Evolutionary conservation across 345 rosid genomes (phyloP).

Genomic region (Gossypium sturtianum): DNA sequence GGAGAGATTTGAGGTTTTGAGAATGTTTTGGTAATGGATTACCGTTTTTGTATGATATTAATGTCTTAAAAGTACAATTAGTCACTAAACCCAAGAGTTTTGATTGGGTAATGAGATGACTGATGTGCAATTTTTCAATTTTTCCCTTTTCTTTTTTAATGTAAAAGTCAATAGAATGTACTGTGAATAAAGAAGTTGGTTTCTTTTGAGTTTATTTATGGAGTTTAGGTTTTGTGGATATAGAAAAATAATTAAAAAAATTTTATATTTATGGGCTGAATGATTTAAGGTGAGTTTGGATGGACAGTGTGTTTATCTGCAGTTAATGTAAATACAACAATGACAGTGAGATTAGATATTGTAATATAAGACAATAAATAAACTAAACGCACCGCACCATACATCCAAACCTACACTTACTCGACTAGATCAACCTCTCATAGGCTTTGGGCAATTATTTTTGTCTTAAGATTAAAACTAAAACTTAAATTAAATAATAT

Average conservation of each 20-base stretch:
- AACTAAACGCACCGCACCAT: fast-evolving
- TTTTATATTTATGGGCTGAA: too few relatives aligned
- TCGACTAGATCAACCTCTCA: too few relatives aligned
- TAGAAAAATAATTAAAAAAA: too few relatives aligned
- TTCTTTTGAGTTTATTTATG: too few relatives aligned
- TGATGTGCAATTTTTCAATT: background rate
- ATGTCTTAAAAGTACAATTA: conserved; percentile 7
- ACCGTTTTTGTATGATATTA: background rate
- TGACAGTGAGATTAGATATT: fast-evolving
- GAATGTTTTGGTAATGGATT: background rate
- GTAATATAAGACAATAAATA: too few relatives aligned
- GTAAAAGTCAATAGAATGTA: background rate
- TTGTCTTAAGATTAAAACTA: too few relatives aligned
- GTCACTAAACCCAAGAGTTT: conserved; percentile 14
- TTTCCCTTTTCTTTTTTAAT: background rate
- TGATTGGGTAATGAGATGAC: conserved; percentile 1
- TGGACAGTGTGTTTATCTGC: fast-evolving
- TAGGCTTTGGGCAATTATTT: too few relatives aligned
- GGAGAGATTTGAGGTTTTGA: background rate
- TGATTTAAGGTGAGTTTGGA: fast-evolving
- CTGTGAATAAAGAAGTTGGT: too few relatives aligned
- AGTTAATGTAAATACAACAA: too few relatives aligned
- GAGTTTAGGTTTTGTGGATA: too few relatives aligned
- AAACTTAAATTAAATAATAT: too few relatives aligned
- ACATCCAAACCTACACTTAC: too few relatives aligned